Evolutionary conservation across 805 yeast genomes (phyloP).

Genomic region (Saccharomycopsis synnaedendra): DNA sequence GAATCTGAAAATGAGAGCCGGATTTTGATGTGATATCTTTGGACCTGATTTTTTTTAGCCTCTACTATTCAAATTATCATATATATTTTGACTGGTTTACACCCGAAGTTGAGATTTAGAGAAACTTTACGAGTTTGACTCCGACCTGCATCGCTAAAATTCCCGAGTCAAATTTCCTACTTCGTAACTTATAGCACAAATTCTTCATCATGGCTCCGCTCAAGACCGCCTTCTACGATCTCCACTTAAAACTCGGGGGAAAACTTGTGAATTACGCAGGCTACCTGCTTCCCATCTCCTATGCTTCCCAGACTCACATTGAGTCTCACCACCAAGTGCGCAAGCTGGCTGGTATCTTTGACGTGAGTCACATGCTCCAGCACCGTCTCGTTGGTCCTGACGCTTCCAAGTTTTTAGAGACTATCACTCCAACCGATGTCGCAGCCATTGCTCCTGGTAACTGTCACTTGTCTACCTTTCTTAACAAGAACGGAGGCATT

Average conservation of each 20-base stretch:
- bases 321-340: constrained; percentile 96
- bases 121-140: too few species aligned
- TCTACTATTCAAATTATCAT: too few species aligned
- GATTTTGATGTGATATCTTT: too few species aligned
- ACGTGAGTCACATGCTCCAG: constrained; percentile 96
- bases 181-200: too few species aligned
- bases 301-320: constrained; percentile 68
- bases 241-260: constrained; percentile 71
- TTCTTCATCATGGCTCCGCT: background rate
- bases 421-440: constrained; percentile 82
- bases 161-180: too few species aligned
- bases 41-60: too few species aligned
- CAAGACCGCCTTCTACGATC: constrained; percentile 71
- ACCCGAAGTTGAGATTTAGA: too few species aligned
- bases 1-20: too few species aligned
- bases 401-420: constrained; percentile 58
- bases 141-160: too few species aligned
- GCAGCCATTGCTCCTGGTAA: constrained; percentile 37
- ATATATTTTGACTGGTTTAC: too few species aligned
- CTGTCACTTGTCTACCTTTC: constrained; percentile 68
- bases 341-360: constrained; percentile 78
- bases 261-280: constrained; percentile 96
- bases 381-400: constrained; percentile 65
- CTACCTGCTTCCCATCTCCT: constrained; percentile 89
- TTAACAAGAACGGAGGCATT: constrained; percentile 72